Evolutionary conservation across 306 rosid species (phyloP).

Genomic region (Sicyos baderoa): DNA sequence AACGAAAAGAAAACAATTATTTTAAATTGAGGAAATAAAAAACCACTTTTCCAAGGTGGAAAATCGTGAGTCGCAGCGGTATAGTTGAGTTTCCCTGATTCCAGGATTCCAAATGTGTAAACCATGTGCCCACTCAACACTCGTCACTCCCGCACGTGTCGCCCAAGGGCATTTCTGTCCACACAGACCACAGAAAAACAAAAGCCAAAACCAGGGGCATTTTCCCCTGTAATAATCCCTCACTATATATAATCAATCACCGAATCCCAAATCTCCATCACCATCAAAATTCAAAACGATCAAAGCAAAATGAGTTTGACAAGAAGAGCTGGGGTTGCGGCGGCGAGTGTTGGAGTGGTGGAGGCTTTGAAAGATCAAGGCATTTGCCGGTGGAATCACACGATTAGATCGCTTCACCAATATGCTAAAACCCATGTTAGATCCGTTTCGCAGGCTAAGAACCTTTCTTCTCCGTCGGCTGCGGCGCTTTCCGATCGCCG

Average conservation of each 20-base stretch:
- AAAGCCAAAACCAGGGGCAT: not conserved
- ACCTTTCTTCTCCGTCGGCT: conserved; percentile 22
- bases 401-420: conserved; percentile 23
- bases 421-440: conserved; percentile 22
- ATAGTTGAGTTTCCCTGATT: not conserved
- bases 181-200: not conserved
- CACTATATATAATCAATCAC: not conserved
- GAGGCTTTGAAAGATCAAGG: conserved; percentile 37
- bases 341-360: conserved; percentile 32
- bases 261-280: not conserved
- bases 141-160: not conserved
- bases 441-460: conserved; percentile 24
- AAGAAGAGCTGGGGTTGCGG: conserved; percentile 26
- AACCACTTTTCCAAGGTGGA: not conserved
- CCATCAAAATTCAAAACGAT: not conserved
- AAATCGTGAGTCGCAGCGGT: not conserved
- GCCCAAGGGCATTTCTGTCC: not conserved
- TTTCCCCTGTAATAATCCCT: not conserved
- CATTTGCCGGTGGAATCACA: conserved; percentile 30
- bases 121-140: not conserved
- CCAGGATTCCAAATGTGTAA: not conserved
- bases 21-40: not conserved
- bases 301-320: conserved; percentile 16
- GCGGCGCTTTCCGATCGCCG: not conserved
- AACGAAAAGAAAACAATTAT: not conserved